Evolutionary conservation across 1,139 yeast species (phyloP).

Genomic region (Yamadazyma dendronema): DNA sequence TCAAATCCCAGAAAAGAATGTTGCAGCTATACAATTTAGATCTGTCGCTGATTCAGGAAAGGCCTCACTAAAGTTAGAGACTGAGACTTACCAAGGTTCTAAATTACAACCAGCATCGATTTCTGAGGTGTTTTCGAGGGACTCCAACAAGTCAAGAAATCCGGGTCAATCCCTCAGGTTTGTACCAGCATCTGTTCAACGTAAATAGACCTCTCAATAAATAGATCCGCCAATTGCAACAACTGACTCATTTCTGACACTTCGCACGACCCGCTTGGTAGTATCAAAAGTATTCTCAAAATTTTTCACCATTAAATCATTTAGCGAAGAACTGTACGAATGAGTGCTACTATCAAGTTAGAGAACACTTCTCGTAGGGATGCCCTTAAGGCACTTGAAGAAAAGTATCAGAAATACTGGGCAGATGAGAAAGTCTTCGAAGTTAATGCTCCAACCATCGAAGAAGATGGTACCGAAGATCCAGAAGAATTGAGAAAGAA

Average conservation of each 20-base stretch:
- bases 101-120: constrained; percentile 37
- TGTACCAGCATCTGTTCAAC: neutral
- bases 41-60: constrained; percentile 52
- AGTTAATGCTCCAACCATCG: constrained; percentile 78
- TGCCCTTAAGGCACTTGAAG: constrained; percentile 83
- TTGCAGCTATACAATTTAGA: constrained; percentile 53
- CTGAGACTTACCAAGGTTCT: constrained; percentile 34
- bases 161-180: neutral
- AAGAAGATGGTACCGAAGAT: constrained; percentile 58
- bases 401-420: constrained; percentile 88
- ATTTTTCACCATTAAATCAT: constrained; percentile 3
- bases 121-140: constrained; percentile 23
- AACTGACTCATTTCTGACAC: too few relatives aligned
- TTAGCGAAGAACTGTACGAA: too few relatives aligned
- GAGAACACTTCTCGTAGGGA: constrained; percentile 87
- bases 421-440: constrained; percentile 81
- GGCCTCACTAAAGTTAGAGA: constrained; percentile 52
- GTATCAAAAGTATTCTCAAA: neutral
- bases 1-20: constrained; percentile 20
- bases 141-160: neutral
- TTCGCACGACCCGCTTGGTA: neutral
- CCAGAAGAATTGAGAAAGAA: constrained; percentile 72
- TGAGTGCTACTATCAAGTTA: constrained; percentile 46
- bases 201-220: neutral
- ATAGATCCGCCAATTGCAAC: too few relatives aligned